Base-by-base conservation (phyloP, 768 basidiomycete species). In the Psilocybe azurescens region DNA sequence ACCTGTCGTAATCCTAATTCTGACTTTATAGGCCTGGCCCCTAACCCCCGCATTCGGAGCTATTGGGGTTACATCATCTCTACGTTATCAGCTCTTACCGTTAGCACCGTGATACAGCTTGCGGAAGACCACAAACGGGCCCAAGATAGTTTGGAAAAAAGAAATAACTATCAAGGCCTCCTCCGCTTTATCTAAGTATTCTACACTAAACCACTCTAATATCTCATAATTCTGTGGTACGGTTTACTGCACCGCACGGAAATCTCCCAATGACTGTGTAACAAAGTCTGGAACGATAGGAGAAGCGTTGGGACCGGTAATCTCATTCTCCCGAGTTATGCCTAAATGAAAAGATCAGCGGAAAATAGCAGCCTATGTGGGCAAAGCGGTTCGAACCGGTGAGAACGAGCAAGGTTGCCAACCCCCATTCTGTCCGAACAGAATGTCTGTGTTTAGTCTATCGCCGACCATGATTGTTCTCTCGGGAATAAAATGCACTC, bases 391-490 rank as follows among this genome's bases (percentile, higher is more conserved):
- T 56, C 61, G 67, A 71, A 91, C 95, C 95, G n/a, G 94, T 95
- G 67, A 99, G 78, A 59, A 99, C 97, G 46, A 98, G 87, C 59
- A 98, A 80, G 0, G 97, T 98, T 16, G 90, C 75, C 20, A 97
- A 82, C 29, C 94, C 46, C 94, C 94, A 50, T 85, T 85, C 72
- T 93, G 84, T 53, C 97, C 97, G 70, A 99, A 99, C 55, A 91
- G 77, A 68, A 99, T 98, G 75, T 99, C 97, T 5, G 97, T 99
- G 73, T 93, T 91, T 66, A 99, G 82, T 62, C 97, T 86, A 77
- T 99, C 97, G 46, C 97, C 97, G 49, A 99, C 82, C 94, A 99
- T 98, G 73, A 99, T 87, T 14, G 96, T 95, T 56, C 88, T 81
- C 62, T 83, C 78, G 47, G 93, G 93, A 75, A 99, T 91, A 73